Evolutionary conservation across 2,329 filamentous ascomycete genomes (phyloP).

Genomic region (Graphiopsis chlorocephala): DNA sequence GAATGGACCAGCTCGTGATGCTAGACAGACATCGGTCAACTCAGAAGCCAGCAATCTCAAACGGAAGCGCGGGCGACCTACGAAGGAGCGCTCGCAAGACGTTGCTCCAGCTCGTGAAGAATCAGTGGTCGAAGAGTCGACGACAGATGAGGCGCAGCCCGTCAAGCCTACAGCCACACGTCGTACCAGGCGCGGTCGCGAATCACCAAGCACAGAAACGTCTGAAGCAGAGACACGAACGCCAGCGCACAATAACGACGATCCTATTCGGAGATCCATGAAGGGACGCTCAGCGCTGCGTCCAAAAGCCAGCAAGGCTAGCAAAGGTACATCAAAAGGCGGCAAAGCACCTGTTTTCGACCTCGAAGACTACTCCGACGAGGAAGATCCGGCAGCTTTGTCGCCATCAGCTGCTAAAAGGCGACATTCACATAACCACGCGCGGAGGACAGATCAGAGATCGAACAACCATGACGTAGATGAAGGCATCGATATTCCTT

Average conservation of each 20-base stretch:
- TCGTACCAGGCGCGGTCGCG: conserved; percentile 10
- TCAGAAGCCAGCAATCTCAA: conserved; percentile 18
- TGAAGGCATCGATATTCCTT: conserved; percentile 36
- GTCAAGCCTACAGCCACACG: not conserved
- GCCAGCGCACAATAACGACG: conserved; percentile 24
- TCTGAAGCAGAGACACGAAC: conserved; percentile 18
- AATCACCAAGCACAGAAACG: conserved; percentile 15
- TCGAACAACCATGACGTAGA: conserved; percentile 23
- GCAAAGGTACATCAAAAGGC: conserved; percentile 26
- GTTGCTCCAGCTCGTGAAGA: conserved; percentile 19
- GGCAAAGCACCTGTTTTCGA: conserved; percentile 32
- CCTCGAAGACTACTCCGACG: conserved; percentile 24
- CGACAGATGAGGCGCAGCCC: not conserved
- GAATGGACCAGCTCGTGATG: conserved; percentile 14
- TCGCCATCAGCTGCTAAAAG: conserved; percentile 7
- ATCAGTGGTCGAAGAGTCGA: conserved; percentile 6
- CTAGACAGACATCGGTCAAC: conserved; percentile 18
- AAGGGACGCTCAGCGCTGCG: conserved; percentile 35
- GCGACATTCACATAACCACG: not conserved
- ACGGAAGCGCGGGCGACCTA: conserved; percentile 24
- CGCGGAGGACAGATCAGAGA: not conserved
- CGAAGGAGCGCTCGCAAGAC: conserved; percentile 7
- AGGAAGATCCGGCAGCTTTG: conserved; percentile 10
- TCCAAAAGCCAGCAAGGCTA: conserved; percentile 32
- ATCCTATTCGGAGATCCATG: conserved; percentile 17